Evolutionary conservation across 2,329 filamentous ascomycete genomes (phyloP), one percentile per base, ranked within the genome.

Genomic region (Trichophyton equinum): DNA sequence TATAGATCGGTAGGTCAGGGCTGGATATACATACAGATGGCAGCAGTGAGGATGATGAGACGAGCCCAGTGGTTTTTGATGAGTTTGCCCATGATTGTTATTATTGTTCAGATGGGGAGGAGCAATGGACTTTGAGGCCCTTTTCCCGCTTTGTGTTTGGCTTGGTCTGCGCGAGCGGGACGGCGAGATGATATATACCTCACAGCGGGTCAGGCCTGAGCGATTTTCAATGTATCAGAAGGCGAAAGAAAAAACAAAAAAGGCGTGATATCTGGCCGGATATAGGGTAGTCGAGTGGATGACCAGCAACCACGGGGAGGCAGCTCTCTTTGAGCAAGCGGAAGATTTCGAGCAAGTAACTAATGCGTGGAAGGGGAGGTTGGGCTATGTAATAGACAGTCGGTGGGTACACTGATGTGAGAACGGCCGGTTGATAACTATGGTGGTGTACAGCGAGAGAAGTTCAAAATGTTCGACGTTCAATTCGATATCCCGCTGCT

Each of bases 1-100:
- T 2, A 15, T 8, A 11, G 13, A 36, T 57, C 65, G 62, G 68
- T 13, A 36, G 11, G 33, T 33, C 30, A 11, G 65, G 38, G 57
- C 81, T 36, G 8, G 8, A 36, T 11, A 60, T 84, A 91, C 88
- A 91, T 61, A 79, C 75, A 30, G 27, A 30, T 7, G 67, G 89
- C 87, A 42, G 94, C 90, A 30, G 89, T 89, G 72, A 99, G 79
- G 75, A 95, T 82, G 71, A 99, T 94, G 70, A 99, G 85, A 64
- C 94, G 87, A 68, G 91, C 94, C 90, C 90, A 96, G 80, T 99
- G 94, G 79, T 97, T 97, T 82, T 99, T 99, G 79, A 99, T 97
- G 72, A 99, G 85, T 77, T 87, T 94, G 75, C 94, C 94, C 94
- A 99, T 99, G 33, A 38, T 30, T 22, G 3, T 18, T 18, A 22